phyloP scores from a whole-genome alignment of 352 stramenopile genomes.

The Lagenidium sp. region DNA sequence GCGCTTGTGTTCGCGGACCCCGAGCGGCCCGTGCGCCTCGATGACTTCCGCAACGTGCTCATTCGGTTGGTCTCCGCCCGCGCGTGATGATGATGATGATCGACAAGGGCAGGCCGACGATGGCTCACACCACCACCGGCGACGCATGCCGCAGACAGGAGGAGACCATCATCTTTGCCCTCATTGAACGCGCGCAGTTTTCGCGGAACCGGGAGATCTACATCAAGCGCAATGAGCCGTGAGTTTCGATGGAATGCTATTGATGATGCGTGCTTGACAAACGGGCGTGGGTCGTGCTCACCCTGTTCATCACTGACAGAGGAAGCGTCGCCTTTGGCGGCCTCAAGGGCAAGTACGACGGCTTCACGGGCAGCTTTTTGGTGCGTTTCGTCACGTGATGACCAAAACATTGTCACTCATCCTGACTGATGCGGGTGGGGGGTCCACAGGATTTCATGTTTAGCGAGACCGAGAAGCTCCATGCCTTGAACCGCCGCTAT shows the following conservation, averaged over 20 bases:
- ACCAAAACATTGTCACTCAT: too few relatives aligned
- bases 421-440: too few relatives aligned
- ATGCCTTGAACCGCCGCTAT: conserved; percentile 94
- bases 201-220: conserved; percentile 94
- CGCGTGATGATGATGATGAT: not conserved
- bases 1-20: conserved; percentile 56
- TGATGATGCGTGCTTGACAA: too few relatives aligned
- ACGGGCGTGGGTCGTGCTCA: not conserved
- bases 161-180: conserved; percentile 99
- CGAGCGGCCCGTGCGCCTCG: conserved; percentile 65
- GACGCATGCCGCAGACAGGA: conserved; percentile 83
- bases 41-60: conserved; percentile 85
- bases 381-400: too few relatives aligned
- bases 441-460: conserved; percentile 95
- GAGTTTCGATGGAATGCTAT: too few relatives aligned
- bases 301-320: too few relatives aligned
- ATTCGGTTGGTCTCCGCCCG: too few relatives aligned
- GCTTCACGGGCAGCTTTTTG: conserved; percentile 76
- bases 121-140: too few relatives aligned
- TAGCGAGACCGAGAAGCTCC: conserved; percentile 94
- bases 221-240: conserved; percentile 78
- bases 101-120: not conserved
- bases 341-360: conserved; percentile 80
- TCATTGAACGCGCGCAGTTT: conserved; percentile 98
- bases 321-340: conserved; percentile 64